These are phyloP conservation scores for Malus fusca DNA, from an alignment of 306 rosid genomes.

Conservation along the genomic window DNA sequence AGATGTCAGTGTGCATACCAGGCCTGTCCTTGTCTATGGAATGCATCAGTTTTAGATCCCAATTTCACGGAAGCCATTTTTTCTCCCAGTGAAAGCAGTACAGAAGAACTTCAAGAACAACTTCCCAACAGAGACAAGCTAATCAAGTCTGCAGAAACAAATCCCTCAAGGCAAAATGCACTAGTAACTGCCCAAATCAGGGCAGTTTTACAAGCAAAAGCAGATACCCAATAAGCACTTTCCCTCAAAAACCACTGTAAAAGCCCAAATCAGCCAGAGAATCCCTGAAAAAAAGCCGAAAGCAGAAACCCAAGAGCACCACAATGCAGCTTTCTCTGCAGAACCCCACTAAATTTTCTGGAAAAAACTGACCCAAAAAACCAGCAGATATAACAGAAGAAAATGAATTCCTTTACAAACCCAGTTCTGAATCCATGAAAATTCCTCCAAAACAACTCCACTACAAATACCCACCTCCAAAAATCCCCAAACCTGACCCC, in stretches of 20 bases:
- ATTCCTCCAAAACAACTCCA: slow-evolving; percentile 54
- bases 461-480: slow-evolving; percentile 19
- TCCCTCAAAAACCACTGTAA: slow-evolving; percentile 3
- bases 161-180: neutral
- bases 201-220: slow-evolving; percentile 5
- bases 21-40: slow-evolving; percentile 97
- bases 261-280: slow-evolving; percentile 10
- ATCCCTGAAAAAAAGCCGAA: slow-evolving; percentile 2
- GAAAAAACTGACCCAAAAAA: slow-evolving; percentile 16
- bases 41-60: slow-evolving; percentile 95
- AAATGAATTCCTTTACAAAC: slow-evolving; percentile 15
- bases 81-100: slow-evolving; percentile 8
- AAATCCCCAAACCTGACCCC: slow-evolving; percentile 13
- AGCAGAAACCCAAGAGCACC: slow-evolving; percentile 18
- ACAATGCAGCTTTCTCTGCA: slow-evolving; percentile 46
- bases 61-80: slow-evolving; percentile 91
- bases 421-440: slow-evolving; percentile 19
- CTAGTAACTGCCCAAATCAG: slow-evolving; percentile 13
- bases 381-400: slow-evolving; percentile 15
- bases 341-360: slow-evolving; percentile 19
- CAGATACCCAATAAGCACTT: slow-evolving; percentile 6
- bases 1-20: slow-evolving; percentile 45
- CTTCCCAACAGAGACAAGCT: slow-evolving; percentile 6
- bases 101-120: slow-evolving; percentile 9
- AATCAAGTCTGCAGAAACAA: neutral